Evolutionary conservation across 2,329 filamentous ascomycete genomes (phyloP).

Genomic region (Samsoniella hepiali): DNA sequence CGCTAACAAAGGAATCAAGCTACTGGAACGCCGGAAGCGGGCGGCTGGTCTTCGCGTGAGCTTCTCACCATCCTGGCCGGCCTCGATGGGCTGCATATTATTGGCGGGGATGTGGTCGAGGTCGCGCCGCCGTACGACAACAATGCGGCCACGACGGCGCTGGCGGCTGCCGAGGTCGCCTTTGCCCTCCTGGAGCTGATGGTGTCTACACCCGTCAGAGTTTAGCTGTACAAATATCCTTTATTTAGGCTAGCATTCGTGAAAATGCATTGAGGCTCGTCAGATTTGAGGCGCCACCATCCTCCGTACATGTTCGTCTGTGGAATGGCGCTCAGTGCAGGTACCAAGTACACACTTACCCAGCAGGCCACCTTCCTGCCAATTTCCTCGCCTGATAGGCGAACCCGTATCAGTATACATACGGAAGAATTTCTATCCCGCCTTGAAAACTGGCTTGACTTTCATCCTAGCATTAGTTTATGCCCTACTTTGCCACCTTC

Average conservation of each 20-base stretch:
- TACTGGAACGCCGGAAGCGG: slow-evolving; percentile 79
- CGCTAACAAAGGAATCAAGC: slow-evolving; percentile 39
- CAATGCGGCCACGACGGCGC: slow-evolving; percentile 69
- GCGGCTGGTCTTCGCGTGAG: slow-evolving; percentile 82
- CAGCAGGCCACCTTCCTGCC: slow-evolving; percentile 1
- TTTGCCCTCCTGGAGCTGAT: slow-evolving; percentile 64
- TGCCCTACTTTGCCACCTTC: background rate
- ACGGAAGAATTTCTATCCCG: too few relatives aligned
- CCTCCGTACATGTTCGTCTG: background rate
- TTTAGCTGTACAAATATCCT: background rate
- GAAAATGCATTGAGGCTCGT: too few relatives aligned
- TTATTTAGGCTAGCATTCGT: too few relatives aligned
- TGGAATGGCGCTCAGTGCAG: background rate
- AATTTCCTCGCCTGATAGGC: background rate
- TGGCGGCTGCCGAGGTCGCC: slow-evolving; percentile 76
- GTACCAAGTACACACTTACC: background rate
- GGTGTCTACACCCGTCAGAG: slow-evolving; percentile 22
- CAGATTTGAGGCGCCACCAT: background rate
- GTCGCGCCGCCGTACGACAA: slow-evolving; percentile 81
- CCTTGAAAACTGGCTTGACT: background rate
- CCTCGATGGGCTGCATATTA: slow-evolving; percentile 73
- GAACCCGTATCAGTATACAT: background rate
- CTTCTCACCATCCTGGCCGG: slow-evolving; percentile 74
- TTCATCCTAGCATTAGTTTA: background rate
- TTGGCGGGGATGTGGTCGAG: slow-evolving; percentile 83